A percentile compares a stretch with the other conserved stretches of the same genome.
phyloP scores from a whole-genome alignment of 1,284 basidiomycete species.

The Agroathelia rolfsii region DNA sequence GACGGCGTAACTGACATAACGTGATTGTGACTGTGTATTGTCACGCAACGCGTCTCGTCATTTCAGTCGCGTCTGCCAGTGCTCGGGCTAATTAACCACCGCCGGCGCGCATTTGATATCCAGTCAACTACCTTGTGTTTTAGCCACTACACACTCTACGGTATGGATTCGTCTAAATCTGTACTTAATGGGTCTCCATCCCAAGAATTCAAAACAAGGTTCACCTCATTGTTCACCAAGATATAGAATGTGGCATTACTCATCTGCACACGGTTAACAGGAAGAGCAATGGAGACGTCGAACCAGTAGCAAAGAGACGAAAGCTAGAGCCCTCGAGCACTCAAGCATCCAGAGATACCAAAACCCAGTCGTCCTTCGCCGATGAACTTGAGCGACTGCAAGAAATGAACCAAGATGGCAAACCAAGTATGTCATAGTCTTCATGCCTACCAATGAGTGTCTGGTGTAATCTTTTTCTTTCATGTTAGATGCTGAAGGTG shows the following conservation, averaged over 20 bases:
- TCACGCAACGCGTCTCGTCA: too few relatives aligned
- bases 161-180: too few relatives aligned
- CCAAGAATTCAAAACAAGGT: neutral
- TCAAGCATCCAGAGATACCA: slow-evolving; percentile 32
- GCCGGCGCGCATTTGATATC: too few relatives aligned
- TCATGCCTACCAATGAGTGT: slow-evolving; percentile 3
- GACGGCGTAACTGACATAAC: too few relatives aligned
- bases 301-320: slow-evolving; percentile 49
- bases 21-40: too few relatives aligned
- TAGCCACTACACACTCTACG: too few relatives aligned
- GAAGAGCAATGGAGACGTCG: slow-evolving; percentile 17
- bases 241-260: slow-evolving; percentile 3
- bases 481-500: slow-evolving; percentile 54
- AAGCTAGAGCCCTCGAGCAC: slow-evolving; percentile 36
- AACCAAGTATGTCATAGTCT: slow-evolving; percentile 25
- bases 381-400: slow-evolving; percentile 72
- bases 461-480: slow-evolving; percentile 1
- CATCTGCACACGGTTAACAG: slow-evolving; percentile 15
- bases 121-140: too few relatives aligned
- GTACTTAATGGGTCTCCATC: too few relatives aligned
- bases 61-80: too few relatives aligned
- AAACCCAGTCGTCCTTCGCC: slow-evolving; percentile 51
- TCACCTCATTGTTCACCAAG: neutral
- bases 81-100: too few relatives aligned
- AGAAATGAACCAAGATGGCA: slow-evolving; percentile 44